Conservation (phyloP, 345 rosid species). For the Salix koriyanagi region DNA sequence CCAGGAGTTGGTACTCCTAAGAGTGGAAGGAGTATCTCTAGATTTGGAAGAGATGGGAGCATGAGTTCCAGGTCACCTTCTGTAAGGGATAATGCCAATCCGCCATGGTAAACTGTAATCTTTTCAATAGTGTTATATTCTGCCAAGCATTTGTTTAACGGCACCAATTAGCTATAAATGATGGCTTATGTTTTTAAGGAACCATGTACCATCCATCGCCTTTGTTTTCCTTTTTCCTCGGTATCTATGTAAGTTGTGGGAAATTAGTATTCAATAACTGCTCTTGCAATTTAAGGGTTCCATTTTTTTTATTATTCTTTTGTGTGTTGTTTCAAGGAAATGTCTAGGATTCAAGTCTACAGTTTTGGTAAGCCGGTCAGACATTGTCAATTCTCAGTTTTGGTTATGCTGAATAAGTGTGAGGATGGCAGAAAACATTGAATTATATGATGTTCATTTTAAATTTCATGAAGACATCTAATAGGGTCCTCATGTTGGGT, state of each 20-base stretch:
- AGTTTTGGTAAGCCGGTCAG: no score
- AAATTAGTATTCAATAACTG: neutral
- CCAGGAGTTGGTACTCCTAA: conserved; percentile 69
- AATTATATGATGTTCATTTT: neutral
- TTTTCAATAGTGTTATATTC: neutral
- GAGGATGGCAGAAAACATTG: neutral
- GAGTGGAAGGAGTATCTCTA: conserved; percentile 62
- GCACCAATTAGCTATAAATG: neutral
- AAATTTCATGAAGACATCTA: neutral
- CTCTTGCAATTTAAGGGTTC: no score
- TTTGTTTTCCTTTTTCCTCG: neutral
- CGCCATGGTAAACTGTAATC: conserved; percentile 41
- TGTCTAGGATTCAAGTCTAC: neutral
- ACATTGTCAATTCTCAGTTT: neutral
- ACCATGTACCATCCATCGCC: neutral
- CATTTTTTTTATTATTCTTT: neutral
- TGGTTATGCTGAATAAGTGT: neutral
- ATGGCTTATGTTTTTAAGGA: neutral
- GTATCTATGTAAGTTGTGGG: neutral
- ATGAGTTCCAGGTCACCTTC: conserved; percentile 46
- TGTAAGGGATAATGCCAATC: conserved; percentile 46
- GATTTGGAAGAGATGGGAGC: conserved; percentile 78
- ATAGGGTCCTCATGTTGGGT: no score
- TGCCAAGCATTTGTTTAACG: neutral
- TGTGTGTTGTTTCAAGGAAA: neutral